Evolutionary conservation across 2,329 filamentous ascomycete genomes (phyloP), one percentile per base, ranked within the genome.

Genomic region (Colletotrichum liriopes): DNA sequence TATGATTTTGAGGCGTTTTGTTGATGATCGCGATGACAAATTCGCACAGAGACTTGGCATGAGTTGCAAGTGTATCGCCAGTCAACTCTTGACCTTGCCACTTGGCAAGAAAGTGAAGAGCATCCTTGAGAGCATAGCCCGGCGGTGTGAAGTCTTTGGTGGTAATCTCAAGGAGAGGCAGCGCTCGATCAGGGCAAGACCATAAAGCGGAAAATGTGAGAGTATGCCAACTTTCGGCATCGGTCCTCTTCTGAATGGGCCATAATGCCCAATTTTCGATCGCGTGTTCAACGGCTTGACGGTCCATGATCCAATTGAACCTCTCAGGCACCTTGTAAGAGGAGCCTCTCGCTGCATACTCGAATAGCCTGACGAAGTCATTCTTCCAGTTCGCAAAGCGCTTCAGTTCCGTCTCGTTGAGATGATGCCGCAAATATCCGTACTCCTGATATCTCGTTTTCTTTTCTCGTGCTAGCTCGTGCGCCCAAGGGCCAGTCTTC

Each of bases 101-200:
- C 5, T 75, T 75, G 16, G 78, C 78, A 20, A 82, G 73, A 61
- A 81, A 81, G 18, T 79, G 71, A 1, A 85, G 67, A 1, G 77
- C 77, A 64, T 86, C 84, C 5, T 80, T 77, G 11, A 82, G 78
- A 11, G 81, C 81, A 65, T 84, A 86, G 1, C 80, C 80, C 0
- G 81, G 82, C 1, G 81, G 78, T 14, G 77, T 64, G 6, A 81
- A 80, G 45, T 83, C 77, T 65, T 83, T 68, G 0, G 83, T 86
- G 5, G 83, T 83, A 5, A 83, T 83, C 23, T 79, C 75, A 2
- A 86, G 78, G 9, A 86, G 77, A 65, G 74, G 74, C 14, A 58
- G 61, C 2, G 79, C 78, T 65, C 79, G 81, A 12, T 78, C 76
- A 1, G 82, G 83, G n/a, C 73, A 76, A 9, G 70, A 73, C 51